phyloP scores from a whole-genome alignment of 2,329 filamentous ascomycete species.

The Exophiala aquamarina region DNA sequence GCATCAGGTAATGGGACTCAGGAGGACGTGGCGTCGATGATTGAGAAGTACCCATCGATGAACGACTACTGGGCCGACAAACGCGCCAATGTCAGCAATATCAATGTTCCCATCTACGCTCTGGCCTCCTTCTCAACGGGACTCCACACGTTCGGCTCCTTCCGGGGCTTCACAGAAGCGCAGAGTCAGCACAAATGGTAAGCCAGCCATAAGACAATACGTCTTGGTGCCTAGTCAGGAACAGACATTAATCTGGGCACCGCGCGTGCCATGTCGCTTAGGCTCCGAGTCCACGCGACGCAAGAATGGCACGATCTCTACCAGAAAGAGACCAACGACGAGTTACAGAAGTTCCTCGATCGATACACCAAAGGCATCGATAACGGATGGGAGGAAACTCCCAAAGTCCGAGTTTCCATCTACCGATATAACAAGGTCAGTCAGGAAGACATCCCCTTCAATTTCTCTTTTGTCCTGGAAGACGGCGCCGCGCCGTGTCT shows the following conservation, averaged over 20 bases:
- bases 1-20: background rate
- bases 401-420: constrained; percentile 37
- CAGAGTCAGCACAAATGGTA: constrained; percentile 40
- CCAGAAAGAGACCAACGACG: constrained; percentile 34
- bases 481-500: no score
- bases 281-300: constrained; percentile 38
- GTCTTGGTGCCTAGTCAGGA: no score
- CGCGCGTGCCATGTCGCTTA: no score
- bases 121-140: constrained; percentile 34
- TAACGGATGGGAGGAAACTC: constrained; percentile 49
- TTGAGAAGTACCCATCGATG: constrained; percentile 33
- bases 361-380: constrained; percentile 43
- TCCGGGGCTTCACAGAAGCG: constrained; percentile 40
- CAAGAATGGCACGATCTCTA: constrained; percentile 51
- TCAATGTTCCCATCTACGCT: constrained; percentile 38
- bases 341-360: constrained; percentile 48
- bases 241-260: no score
- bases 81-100: constrained; percentile 17
- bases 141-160: constrained; percentile 39
- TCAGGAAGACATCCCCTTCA: no score
- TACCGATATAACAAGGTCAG: constrained; percentile 30
- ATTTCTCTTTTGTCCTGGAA: no score
- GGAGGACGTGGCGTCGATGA: constrained; percentile 47
- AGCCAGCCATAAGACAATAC: no score
- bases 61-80: constrained; percentile 32